Conservation (phyloP, 2,329 filamentous ascomycete species). For the Fusarium staphyleae region DNA sequence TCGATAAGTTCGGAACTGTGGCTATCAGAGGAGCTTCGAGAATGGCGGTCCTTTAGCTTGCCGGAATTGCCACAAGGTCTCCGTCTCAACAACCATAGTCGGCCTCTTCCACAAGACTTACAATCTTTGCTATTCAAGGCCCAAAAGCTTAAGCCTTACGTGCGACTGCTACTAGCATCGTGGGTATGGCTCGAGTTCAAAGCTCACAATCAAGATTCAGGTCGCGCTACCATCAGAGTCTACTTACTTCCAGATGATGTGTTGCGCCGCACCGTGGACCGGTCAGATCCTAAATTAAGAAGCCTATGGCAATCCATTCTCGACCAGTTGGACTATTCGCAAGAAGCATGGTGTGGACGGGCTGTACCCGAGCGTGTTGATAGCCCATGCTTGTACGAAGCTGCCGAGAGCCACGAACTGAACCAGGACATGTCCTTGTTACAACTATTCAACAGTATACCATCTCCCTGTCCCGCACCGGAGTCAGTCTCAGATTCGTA, state of each 20-base stretch:
- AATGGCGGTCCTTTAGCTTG: slow-evolving; percentile 43
- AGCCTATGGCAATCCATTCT: slow-evolving; percentile 59
- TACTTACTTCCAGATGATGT: slow-evolving; percentile 73
- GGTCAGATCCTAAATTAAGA: slow-evolving; percentile 54
- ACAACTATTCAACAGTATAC: slow-evolving; percentile 75
- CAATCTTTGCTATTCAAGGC: slow-evolving; percentile 43
- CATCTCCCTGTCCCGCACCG: slow-evolving; percentile 69
- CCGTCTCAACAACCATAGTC: neutral
- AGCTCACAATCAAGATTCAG: slow-evolving; percentile 23
- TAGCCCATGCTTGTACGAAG: slow-evolving; percentile 9
- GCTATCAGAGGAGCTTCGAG: slow-evolving; percentile 9
- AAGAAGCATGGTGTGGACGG: slow-evolving; percentile 61
- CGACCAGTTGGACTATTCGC: slow-evolving; percentile 61
- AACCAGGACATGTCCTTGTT: slow-evolving; percentile 64
- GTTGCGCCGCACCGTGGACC: slow-evolving; percentile 59
- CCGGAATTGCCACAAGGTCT: slow-evolving; percentile 17
- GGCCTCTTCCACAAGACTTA: slow-evolving; percentile 28
- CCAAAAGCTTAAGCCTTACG: slow-evolving; percentile 34
- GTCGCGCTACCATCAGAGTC: slow-evolving; percentile 55
- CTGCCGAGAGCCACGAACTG: slow-evolving; percentile 38
- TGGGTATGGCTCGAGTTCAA: slow-evolving; percentile 57
- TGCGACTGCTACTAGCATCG: slow-evolving; percentile 44
- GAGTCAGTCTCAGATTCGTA: slow-evolving; percentile 57
- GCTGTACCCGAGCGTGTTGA: slow-evolving; percentile 2
- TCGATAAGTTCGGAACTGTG: slow-evolving; percentile 21